Conservation (phyloP, 1,284 basidiomycete species). For the Tremellales sp. region DNA sequence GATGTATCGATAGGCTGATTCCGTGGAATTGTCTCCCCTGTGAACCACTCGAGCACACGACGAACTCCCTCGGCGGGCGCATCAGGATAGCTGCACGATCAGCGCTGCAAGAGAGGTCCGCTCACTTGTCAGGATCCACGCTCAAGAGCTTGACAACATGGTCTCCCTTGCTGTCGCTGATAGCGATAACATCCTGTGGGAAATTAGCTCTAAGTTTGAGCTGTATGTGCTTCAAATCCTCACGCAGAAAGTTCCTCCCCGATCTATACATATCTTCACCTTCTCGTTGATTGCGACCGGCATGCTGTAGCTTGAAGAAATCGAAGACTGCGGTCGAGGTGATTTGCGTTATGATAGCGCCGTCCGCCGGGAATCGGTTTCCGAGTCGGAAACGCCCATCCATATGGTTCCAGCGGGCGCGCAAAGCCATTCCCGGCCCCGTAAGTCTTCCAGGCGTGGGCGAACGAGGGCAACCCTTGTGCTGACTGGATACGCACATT, state of each 20-base stretch:
- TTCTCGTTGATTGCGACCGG: slow-evolving; percentile 11
- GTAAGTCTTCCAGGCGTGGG: no score
- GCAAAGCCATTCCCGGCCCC: no score
- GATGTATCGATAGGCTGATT: slow-evolving; percentile 44
- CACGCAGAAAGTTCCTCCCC: slow-evolving; percentile 16
- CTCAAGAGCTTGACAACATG: slow-evolving; percentile 13
- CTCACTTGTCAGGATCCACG: slow-evolving; percentile 13
- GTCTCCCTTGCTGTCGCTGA: slow-evolving; percentile 13
- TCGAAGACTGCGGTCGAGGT: neutral
- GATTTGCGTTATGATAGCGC: neutral
- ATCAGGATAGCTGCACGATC: slow-evolving; percentile 43
- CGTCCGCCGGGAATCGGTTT: no score
- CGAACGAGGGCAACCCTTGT: no score
- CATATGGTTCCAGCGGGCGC: no score
- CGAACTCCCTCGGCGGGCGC: slow-evolving; percentile 51
- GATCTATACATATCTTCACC: slow-evolving; percentile 13
- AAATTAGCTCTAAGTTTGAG: neutral
- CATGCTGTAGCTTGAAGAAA: slow-evolving; percentile 4
- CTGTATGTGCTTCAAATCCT: neutral
- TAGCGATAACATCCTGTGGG: slow-evolving; percentile 12
- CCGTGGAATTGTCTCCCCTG: slow-evolving; percentile 37
- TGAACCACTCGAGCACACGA: slow-evolving; percentile 46
- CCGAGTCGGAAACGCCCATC: no score
- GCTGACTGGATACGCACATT: no score
- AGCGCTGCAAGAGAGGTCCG: neutral